These are phyloP conservation scores for Hamamelis virginiana DNA, from an alignment of 164 flowering plant species.

Conservation along the genomic window DNA sequence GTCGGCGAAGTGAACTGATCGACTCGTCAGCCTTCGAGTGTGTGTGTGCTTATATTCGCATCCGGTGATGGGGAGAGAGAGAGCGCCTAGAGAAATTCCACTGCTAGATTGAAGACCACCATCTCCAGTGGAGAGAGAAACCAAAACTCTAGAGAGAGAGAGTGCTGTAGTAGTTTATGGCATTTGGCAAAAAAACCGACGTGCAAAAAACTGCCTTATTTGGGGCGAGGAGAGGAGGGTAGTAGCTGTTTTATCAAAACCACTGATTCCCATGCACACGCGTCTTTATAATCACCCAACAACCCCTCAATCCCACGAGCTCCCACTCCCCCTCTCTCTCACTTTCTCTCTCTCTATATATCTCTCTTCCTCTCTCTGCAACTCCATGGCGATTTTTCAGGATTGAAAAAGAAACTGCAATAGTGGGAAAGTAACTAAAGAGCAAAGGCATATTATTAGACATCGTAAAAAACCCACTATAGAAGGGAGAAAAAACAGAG, in stretches of 20 bases:
- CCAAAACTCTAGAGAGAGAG: neutral
- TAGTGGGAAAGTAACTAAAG: constrained; percentile 4
- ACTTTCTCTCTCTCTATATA: constrained; percentile 6
- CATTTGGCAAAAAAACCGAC: neutral
- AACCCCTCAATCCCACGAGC: constrained; percentile 8
- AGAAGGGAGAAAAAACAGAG: neutral
- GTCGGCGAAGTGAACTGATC: neutral
- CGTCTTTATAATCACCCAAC: constrained; percentile 24
- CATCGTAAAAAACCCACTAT: neutral
- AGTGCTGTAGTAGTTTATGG: neutral
- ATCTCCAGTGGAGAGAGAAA: neutral
- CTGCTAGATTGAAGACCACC: neutral
- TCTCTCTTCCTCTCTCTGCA: constrained; percentile 15
- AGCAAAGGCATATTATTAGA: neutral
- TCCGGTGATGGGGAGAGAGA: neutral
- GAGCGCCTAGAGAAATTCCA: no score
- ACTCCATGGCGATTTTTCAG: constrained; percentile 25
- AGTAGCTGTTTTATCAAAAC: constrained; percentile 31
- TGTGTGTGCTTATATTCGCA: neutral
- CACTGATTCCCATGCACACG: constrained; percentile 43
- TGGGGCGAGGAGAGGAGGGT: constrained; percentile 5
- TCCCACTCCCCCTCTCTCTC: constrained; percentile 14
- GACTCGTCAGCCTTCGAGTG: neutral
- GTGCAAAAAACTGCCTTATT: constrained; percentile 18
- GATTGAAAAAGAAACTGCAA: constrained; percentile 10